phyloP scores from a whole-genome alignment of 2,329 filamentous ascomycete genomes.

The Gnomoniopsis sp. region DNA sequence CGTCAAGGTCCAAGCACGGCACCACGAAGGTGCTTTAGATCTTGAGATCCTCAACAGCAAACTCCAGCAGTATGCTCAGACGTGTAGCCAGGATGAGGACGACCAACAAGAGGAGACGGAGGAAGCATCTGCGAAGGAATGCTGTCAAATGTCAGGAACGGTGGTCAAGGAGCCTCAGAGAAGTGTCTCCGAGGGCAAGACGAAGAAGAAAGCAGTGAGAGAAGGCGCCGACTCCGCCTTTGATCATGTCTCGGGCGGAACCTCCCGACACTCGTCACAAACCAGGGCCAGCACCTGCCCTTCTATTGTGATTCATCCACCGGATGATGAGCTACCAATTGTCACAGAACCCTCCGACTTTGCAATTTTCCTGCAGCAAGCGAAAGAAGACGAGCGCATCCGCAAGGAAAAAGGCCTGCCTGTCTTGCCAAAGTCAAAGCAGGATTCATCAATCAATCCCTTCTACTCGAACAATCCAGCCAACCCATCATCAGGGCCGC shows the following conservation, averaged over 20 bases:
- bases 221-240: neutral
- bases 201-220: neutral
- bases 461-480: slow-evolving; percentile 15
- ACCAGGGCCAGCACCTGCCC: neutral
- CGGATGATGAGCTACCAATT: neutral
- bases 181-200: neutral
- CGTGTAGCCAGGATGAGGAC: neutral
- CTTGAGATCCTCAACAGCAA: slow-evolving; percentile 6
- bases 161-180: neutral
- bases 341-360: slow-evolving; percentile 5
- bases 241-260: neutral
- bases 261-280: neutral
- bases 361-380: slow-evolving; percentile 11
- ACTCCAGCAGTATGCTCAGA: neutral
- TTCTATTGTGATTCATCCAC: neutral
- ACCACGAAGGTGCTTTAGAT: neutral
- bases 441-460: slow-evolving; percentile 2
- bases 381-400: slow-evolving; percentile 5
- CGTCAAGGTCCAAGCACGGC: neutral
- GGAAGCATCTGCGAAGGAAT: neutral
- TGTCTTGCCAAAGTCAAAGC: neutral
- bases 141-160: neutral
- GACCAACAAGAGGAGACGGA: neutral
- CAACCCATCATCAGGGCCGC: neutral
- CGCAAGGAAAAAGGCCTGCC: neutral